Conservation (phyloP, 176 grass and related monocot genomes). For the Rhipidocladum racemiflorum region DNA sequence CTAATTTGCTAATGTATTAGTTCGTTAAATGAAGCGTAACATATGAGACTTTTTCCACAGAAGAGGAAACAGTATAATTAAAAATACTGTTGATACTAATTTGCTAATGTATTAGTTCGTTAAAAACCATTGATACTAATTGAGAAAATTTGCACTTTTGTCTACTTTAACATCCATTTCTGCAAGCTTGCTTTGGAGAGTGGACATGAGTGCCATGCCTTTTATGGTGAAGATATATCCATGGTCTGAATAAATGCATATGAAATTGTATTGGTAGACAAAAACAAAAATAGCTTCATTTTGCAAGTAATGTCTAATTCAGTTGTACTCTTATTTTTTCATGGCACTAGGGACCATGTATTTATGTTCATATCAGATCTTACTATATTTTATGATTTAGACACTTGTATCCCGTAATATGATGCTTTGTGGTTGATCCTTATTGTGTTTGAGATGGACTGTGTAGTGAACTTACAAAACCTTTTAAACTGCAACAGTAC, state of each 20-base stretch:
- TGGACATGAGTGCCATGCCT: constrained; percentile 10
- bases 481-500: not conserved
- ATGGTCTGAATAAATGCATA: constrained; percentile 5
- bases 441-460: not conserved
- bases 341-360: not conserved
- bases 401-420: not conserved
- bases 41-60: no score
- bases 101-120: no score
- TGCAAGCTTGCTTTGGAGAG: not conserved
- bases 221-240: not conserved
- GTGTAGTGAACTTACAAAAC: not conserved
- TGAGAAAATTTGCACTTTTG: no score
- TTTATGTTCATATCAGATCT: not conserved
- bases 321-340: not conserved
- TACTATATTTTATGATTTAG: not conserved
- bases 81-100: no score
- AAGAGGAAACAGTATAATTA: no score
- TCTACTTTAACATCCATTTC: constrained; percentile 10
- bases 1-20: no score
- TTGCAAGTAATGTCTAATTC: not conserved
- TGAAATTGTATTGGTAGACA: not conserved
- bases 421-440: not conserved
- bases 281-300: not conserved
- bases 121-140: no score
- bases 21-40: no score